phyloP scores from a whole-genome alignment of 805 yeast genomes.

The Wickerhamiella galacta region DNA sequence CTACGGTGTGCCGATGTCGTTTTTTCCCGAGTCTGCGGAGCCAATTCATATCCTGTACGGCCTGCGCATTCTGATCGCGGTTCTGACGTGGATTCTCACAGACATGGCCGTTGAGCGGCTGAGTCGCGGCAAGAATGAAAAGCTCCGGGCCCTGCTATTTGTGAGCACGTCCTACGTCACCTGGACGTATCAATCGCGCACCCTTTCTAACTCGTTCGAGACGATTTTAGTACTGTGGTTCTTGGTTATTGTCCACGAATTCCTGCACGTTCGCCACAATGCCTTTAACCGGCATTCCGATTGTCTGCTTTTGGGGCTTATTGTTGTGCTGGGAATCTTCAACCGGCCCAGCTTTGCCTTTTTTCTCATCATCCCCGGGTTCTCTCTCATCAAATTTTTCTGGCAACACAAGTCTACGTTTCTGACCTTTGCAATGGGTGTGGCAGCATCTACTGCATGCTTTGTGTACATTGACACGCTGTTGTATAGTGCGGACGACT shows the following conservation, averaged over 20 bases:
- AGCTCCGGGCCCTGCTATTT: slow-evolving; percentile 24
- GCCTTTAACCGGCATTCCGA: slow-evolving; percentile 19
- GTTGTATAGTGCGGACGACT: slow-evolving; percentile 19
- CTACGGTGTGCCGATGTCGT: slow-evolving; percentile 48
- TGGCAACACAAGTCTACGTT: slow-evolving; percentile 22
- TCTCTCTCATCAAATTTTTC: slow-evolving; percentile 30
- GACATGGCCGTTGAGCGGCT: slow-evolving; percentile 32
- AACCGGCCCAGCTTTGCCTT: slow-evolving; percentile 74
- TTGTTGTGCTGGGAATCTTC: slow-evolving; percentile 54
- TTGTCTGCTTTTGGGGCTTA: slow-evolving; percentile 31
- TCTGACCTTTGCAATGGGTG: slow-evolving; percentile 22
- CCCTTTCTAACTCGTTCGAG: slow-evolving; percentile 80
- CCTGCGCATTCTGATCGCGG: slow-evolving; percentile 32
- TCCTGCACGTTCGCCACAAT: slow-evolving; percentile 11
- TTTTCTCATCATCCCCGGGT: slow-evolving; percentile 50
- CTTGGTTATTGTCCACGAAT: slow-evolving; percentile 33
- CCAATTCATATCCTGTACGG: slow-evolving; percentile 39
- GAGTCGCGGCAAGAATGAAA: slow-evolving; percentile 33
- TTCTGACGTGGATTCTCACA: slow-evolving; percentile 24
- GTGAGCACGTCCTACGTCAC: slow-evolving; percentile 51
- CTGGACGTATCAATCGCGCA: slow-evolving; percentile 65
- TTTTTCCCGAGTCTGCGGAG: slow-evolving; percentile 22
- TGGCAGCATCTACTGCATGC: slow-evolving; percentile 20
- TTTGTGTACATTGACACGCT: slow-evolving; percentile 42
- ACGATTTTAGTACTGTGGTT: slow-evolving; percentile 32